Evolutionary conservation across 2,329 filamentous ascomycete species (phyloP), one percentile per base, ranked within the genome.

Genomic region (Penicillium sp.): DNA sequence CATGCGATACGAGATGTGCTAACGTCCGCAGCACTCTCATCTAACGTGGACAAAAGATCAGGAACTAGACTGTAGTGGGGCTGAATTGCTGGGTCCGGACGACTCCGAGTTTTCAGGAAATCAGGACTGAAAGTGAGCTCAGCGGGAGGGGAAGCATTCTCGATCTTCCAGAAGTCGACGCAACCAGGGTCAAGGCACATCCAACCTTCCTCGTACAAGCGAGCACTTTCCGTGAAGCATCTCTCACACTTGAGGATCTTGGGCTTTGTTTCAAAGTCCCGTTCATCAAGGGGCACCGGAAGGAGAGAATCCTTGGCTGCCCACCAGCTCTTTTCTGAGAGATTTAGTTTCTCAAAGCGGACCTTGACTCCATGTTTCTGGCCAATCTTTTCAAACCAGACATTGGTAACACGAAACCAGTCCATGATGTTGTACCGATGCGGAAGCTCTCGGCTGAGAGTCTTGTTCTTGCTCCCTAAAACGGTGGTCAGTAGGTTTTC

Each of bases 321-420:
- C 85, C 86, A 90, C 86, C 84, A 90, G 35, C 84, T 86, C 23
- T 73, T 74, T 12, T 74, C 71, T 0, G 67, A 58, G 0, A 81
- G 68, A 17, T 86, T 71, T 0, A 89, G 73, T 59, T 88, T 89
- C 69, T 92, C 86, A 4, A 91, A 81, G 0, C 88, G 83, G 27
- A 88, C 80, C 61, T 84, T 86, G 64, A 83, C 81, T 0, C 80
- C 78, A 1, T 70, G 73, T 6, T 70, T 77, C 2, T 64, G 65
- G 2, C 69, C 70, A 1, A 77, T 70, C 58, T 79, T 81, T 64
- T 93, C 89, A 12, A 74, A 78, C 89, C 89, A 93, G 0, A 91
- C 77, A 49, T 88, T 77, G 0, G 87, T 89, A 13, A 89, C 77
- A 49, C 86, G 84, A 69, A 90, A 92, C 70, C 81, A 86, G n/a